phyloP scores from a whole-genome alignment of 192 early-diverging fungal species.

The Linnemannia exigua region DNA sequence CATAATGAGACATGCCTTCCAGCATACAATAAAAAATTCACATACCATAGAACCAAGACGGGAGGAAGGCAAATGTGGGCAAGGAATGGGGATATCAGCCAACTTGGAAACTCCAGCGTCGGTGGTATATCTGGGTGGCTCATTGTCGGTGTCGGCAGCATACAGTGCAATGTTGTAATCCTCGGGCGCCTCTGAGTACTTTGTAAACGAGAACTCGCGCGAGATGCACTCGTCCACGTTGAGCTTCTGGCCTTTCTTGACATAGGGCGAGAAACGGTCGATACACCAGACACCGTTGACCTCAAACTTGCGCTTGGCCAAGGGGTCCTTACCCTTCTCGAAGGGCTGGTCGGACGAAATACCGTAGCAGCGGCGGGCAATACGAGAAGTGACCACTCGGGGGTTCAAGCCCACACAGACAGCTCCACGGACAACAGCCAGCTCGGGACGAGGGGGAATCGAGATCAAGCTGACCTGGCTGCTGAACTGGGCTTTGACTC shows the following conservation, averaged over 20 bases:
- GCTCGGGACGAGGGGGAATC: slow-evolving; percentile 60
- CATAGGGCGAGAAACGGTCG: slow-evolving; percentile 57
- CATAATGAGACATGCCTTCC: not conserved
- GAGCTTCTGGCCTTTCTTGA: slow-evolving; percentile 55
- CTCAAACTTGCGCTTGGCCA: slow-evolving; percentile 54
- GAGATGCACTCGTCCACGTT: slow-evolving; percentile 51
- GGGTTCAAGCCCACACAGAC: slow-evolving; percentile 58
- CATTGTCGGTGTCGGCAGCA: slow-evolving; percentile 48
- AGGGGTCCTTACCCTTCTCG: slow-evolving; percentile 58
- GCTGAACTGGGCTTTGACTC: slow-evolving; percentile 49
- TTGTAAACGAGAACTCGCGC: slow-evolving; percentile 57
- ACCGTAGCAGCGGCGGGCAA: slow-evolving; percentile 60
- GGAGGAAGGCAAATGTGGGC: slow-evolving; percentile 39
- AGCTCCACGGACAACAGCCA: slow-evolving; percentile 66
- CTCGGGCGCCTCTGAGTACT: slow-evolving; percentile 57
- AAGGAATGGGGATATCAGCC: slow-evolving; percentile 58
- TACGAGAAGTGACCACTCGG: slow-evolving; percentile 46
- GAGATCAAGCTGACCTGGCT: slow-evolving; percentile 45
- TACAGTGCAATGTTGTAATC: slow-evolving; percentile 56
- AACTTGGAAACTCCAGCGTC: slow-evolving; percentile 57
- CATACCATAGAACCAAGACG: slow-evolving; percentile 42
- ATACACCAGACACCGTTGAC: slow-evolving; percentile 60
- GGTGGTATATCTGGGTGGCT: slow-evolving; percentile 55
- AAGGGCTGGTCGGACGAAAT: slow-evolving; percentile 59
- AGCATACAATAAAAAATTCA: not conserved